These are phyloP conservation scores for Diplocarpon rosae DNA, from an alignment of 2,329 filamentous ascomycete species.

Conservation along the genomic window DNA sequence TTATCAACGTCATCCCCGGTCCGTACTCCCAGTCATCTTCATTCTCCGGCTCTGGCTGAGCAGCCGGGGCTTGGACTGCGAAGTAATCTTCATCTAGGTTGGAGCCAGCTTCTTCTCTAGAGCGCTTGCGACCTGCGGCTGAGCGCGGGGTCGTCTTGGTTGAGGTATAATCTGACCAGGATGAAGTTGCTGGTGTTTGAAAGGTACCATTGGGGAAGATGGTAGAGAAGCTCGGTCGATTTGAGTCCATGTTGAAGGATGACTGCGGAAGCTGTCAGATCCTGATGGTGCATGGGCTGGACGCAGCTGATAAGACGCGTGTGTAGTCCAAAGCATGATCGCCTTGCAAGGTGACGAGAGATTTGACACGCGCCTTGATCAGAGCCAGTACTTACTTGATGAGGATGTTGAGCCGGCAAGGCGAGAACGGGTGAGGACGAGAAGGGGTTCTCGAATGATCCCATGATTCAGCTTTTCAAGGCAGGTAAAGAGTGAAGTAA, in stretches of 20 bases:
- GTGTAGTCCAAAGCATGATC: background rate
- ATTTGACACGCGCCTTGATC: too few species aligned
- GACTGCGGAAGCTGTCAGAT: constrained; percentile 10
- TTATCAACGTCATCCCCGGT: constrained; percentile 63
- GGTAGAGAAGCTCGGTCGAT: constrained; percentile 17
- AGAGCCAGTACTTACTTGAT: constrained; percentile 9
- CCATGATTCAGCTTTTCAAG: constrained; percentile 13
- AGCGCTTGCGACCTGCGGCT: constrained; percentile 62
- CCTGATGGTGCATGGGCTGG: background rate
- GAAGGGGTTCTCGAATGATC: constrained; percentile 22
- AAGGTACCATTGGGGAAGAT: constrained; percentile 18
- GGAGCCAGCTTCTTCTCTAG: constrained; percentile 58
- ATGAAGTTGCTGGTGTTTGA: constrained; percentile 15
- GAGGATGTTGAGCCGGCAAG: constrained; percentile 21
- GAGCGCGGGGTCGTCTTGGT: constrained; percentile 16
- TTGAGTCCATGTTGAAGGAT: constrained; percentile 20
- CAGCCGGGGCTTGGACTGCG: constrained; percentile 28
- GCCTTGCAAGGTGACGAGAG: too few species aligned
- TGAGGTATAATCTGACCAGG: constrained; percentile 19
- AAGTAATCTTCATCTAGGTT: constrained; percentile 49
- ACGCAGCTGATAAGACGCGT: background rate
- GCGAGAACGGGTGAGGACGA: constrained; percentile 21
- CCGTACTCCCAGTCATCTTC: constrained; percentile 60
- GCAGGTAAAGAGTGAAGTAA: constrained; percentile 4
- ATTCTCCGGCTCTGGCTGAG: constrained; percentile 33